These are phyloP conservation scores for Coffea eugenioides DNA, from an alignment of 257 asterid species.

Conservation along the genomic window DNA sequence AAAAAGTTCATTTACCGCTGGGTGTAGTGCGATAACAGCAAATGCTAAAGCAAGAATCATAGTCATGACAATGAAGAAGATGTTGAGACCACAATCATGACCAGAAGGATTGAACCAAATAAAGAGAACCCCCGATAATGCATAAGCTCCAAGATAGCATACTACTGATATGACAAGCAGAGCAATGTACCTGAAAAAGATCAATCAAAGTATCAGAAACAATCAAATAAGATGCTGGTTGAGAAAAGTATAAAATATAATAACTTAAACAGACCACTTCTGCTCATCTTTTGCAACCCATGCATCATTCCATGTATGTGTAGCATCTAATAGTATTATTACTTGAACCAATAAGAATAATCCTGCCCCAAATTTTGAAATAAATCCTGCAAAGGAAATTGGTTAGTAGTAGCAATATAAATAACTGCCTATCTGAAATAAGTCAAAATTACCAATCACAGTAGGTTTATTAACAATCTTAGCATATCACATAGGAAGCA, in stretches of 20 bases:
- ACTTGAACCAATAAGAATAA: slow-evolving; percentile 87
- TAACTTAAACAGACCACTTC: slow-evolving; percentile 62
- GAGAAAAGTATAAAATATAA: slow-evolving; percentile 1
- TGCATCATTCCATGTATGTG: slow-evolving; percentile 95
- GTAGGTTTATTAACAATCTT: background rate
- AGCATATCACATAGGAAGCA: background rate
- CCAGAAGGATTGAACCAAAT: slow-evolving; percentile 99
- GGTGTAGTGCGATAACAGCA: slow-evolving; percentile 80
- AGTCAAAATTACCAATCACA: background rate
- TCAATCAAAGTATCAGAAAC: slow-evolving; percentile 21
- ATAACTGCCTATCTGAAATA: background rate
- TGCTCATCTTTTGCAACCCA: slow-evolving; percentile 98
- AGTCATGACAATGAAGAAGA: slow-evolving; percentile 92
- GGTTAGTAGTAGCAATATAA: background rate
- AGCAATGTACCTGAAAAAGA: slow-evolving; percentile 71
- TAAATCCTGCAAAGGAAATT: slow-evolving; percentile 49
- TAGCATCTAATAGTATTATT: slow-evolving; percentile 73
- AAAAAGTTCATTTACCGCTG: slow-evolving; percentile 49
- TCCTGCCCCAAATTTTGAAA: slow-evolving; percentile 97
- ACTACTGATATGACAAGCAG: slow-evolving; percentile 68
- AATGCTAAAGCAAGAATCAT: slow-evolving; percentile 73
- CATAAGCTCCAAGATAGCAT: slow-evolving; percentile 76
- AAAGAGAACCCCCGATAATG: slow-evolving; percentile 72
- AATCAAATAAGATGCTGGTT: slow-evolving; percentile 13
- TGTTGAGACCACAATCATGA: slow-evolving; percentile 81